Conservation (phyloP, 2,329 filamentous ascomycete genomes). For the Paraconiothyrium brasiliense region DNA sequence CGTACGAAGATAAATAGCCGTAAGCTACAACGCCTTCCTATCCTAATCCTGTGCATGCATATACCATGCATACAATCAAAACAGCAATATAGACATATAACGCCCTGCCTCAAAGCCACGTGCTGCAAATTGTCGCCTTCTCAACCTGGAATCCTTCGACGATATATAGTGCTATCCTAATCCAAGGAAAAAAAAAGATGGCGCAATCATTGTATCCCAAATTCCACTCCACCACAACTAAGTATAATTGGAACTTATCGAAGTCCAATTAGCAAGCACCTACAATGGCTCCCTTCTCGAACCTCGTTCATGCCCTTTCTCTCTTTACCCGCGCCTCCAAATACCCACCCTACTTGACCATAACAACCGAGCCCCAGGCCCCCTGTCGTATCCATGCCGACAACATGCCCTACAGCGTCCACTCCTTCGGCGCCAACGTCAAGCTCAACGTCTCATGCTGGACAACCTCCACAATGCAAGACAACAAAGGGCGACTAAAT, state of each 20-base stretch:
- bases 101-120: neutral
- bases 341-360: conserved; percentile 1
- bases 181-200: neutral
- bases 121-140: conserved; percentile 5
- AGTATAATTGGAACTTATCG: neutral
- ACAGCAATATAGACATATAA: neutral
- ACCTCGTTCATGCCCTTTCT: neutral
- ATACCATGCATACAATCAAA: conserved; percentile 8
- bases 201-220: neutral
- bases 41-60: neutral
- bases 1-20: conserved; percentile 11
- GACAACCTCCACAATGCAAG: conserved; percentile 11
- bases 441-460: conserved; percentile 13
- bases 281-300: conserved; percentile 3
- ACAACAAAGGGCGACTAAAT: conserved; percentile 12
- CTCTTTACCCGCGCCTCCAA: conserved; percentile 5
- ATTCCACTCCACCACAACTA: neutral
- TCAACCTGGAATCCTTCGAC: conserved; percentile 9
- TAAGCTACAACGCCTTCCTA: neutral
- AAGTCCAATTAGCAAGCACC: neutral
- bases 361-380: conserved; percentile 7
- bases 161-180: neutral
- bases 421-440: neutral
- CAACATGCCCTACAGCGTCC: conserved; percentile 9
- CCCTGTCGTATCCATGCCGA: conserved; percentile 11